Conservation (phyloP, 1,284 basidiomycete genomes). For the Gymnopus androsaceus region DNA sequence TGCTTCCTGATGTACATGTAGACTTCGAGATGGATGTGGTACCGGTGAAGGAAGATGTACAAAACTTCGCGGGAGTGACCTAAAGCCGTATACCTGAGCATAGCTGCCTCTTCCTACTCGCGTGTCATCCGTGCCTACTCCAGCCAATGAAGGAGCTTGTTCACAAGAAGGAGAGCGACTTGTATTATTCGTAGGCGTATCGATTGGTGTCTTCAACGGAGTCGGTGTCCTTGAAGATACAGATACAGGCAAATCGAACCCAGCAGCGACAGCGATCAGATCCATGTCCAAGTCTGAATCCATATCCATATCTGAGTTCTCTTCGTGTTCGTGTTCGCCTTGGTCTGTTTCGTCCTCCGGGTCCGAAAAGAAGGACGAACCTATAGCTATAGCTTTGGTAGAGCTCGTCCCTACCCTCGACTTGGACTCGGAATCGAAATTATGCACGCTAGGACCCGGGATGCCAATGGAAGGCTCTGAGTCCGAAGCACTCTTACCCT, state of each 20-base stretch:
- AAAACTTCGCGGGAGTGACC: neutral
- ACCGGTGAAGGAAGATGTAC: neutral
- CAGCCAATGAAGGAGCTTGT: neutral
- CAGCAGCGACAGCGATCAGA: conserved; percentile 7
- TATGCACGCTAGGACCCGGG: neutral
- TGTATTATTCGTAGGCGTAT: neutral
- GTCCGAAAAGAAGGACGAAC: neutral
- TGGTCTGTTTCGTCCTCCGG: conserved; percentile 11
- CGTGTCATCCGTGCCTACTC: neutral
- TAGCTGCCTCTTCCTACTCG: conserved; percentile 8
- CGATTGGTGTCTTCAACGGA: neutral
- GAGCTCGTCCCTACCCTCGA: no score
- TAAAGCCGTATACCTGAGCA: conserved; percentile 8
- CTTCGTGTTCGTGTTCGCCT: conserved; percentile 8
- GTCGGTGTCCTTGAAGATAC: neutral
- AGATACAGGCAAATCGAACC: conserved; percentile 2
- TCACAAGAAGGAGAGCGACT: neutral
- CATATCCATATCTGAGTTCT: no score
- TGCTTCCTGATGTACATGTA: no score
- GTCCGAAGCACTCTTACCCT: neutral
- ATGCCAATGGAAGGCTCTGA: neutral
- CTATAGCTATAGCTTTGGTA: no score
- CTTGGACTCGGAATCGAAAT: no score
- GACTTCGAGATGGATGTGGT: neutral
- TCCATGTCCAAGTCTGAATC: conserved; percentile 6